Conservation (phyloP, 495 filamentous ascomycete species). For the Hyphodiscus hymeniophilus region DNA sequence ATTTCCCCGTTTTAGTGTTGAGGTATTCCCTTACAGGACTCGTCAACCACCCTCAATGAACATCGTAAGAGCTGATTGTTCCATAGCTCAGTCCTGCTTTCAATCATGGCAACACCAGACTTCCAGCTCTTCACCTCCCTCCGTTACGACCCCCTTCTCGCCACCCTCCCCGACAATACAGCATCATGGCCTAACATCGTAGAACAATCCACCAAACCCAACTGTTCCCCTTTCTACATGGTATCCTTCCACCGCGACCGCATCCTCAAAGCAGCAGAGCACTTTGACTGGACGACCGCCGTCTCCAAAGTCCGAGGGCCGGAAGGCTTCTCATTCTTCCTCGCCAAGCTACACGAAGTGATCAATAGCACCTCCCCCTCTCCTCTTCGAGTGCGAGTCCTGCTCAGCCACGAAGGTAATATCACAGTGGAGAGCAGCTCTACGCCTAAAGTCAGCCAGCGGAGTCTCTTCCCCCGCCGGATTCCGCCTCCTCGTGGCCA, state of each 20-base stretch:
- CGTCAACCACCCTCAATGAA: no score
- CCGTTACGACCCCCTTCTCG: slow-evolving; percentile 63
- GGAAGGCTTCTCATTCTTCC: slow-evolving; percentile 28
- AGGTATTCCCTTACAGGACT: no score
- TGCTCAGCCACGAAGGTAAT: slow-evolving; percentile 40
- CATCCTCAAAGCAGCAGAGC: slow-evolving; percentile 60
- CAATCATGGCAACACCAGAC: not conserved
- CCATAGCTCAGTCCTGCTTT: no score
- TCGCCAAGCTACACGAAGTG: slow-evolving; percentile 9
- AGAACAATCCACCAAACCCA: no score
- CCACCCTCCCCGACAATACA: slow-evolving; percentile 24
- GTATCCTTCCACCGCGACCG: slow-evolving; percentile 72
- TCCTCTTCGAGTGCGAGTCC: slow-evolving; percentile 42
- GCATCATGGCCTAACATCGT: no score
- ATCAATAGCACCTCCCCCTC: slow-evolving; percentile 12
- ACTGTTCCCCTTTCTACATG: slow-evolving; percentile 70
- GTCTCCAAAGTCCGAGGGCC: slow-evolving; percentile 34
- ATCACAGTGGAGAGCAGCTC: slow-evolving; percentile 41
- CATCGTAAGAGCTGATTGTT: no score
- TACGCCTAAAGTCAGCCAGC: slow-evolving; percentile 37
- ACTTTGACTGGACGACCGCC: slow-evolving; percentile 55
- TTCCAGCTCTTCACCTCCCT: slow-evolving; percentile 68
- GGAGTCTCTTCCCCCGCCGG: slow-evolving; percentile 43
- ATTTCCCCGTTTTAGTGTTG: no score
- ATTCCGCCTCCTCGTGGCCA: slow-evolving; percentile 13